Evolutionary conservation across 345 rosid genomes (phyloP), one percentile per base, ranked within the genome.

Genomic region (Luvunga scandens): DNA sequence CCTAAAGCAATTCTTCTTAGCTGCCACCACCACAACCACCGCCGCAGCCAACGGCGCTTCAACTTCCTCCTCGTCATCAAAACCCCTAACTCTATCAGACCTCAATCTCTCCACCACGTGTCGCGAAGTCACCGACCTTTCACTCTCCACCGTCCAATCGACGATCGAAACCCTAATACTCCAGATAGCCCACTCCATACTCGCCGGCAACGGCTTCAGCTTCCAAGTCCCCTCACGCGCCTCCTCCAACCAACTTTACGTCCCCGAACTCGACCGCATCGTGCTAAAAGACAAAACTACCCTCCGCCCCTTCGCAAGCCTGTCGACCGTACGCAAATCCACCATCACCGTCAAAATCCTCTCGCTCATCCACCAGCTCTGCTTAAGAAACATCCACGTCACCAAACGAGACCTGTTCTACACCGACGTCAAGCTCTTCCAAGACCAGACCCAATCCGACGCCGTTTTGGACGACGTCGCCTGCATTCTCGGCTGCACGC

Each of bases 321-420:
- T 88, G 69, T 88, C 97, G 74, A 88, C 97, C 5, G 99, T 96
- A 4, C 93, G 99, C 79, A 96, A 94, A 77, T 78, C 97, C 53
- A 92, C 99, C 5, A 90, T 96, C 83, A 96, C 99, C 75, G 76
- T 96, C 64, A 89, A 87, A 19, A 94, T 96, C 82, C 91, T 96
- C 69, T 84, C 97, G n/a, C 92, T 96, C 68, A 78, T 96, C 85
- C 98, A 94, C 86, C 99, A 92, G 74, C 93, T 96, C 73, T 90
- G 94, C 83, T 90, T 86, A 77, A 91, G 85, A 76, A 88, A 70
- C 87, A 96, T 96, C 81, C 97, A 94, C 56, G 98, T 96, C 81
- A 96, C 99, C 64, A 96, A 94, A 91, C 94, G 99, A 75, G 99
- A 96, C 81, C 97, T 94, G 67, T 96, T 96, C 86, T 96, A 94